A percentile compares a stretch with the other conserved stretches of the same genome.
Conservation (phyloP, 2,329 filamentous ascomycete species). For the Exophiala bonariae region DNA sequence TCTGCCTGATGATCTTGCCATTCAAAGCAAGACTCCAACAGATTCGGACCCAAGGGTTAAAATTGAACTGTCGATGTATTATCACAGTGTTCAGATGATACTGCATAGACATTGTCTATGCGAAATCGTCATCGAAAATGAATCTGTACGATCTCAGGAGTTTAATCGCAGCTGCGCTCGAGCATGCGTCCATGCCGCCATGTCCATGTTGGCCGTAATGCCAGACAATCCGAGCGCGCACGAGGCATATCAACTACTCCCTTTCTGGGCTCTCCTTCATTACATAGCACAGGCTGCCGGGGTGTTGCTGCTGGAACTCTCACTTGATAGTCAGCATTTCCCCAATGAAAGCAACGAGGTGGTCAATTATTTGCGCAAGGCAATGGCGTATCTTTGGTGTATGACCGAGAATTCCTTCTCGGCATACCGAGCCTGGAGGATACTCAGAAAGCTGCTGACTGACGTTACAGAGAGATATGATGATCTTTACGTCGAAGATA, state of each 20-base stretch:
- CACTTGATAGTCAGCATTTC: slow-evolving; percentile 26
- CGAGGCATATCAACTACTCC: slow-evolving; percentile 24
- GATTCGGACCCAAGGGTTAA: slow-evolving; percentile 20
- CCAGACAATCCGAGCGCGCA: slow-evolving; percentile 27
- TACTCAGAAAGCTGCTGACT: slow-evolving; percentile 17
- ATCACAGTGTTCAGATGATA: slow-evolving; percentile 30
- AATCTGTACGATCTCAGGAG: slow-evolving; percentile 23
- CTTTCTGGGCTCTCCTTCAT: slow-evolving; percentile 33
- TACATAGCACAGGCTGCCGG: slow-evolving; percentile 30
- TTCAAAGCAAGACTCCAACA: slow-evolving; percentile 5
- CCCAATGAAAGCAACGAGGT: slow-evolving; percentile 20
- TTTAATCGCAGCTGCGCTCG: slow-evolving; percentile 23
- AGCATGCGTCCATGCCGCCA: slow-evolving; percentile 29
- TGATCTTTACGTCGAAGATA: slow-evolving; percentile 5
- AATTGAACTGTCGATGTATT: slow-evolving; percentile 28
- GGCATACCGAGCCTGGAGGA: slow-evolving; percentile 21
- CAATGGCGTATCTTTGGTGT: slow-evolving; percentile 25
- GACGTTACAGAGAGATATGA: slow-evolving; percentile 7
- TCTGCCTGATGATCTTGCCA: slow-evolving; percentile 14
- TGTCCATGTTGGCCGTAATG: slow-evolving; percentile 26
- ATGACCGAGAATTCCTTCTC: slow-evolving; percentile 16
- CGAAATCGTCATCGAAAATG: slow-evolving; percentile 26
- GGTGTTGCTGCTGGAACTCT: slow-evolving; percentile 30
- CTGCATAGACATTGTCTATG: slow-evolving; percentile 32
- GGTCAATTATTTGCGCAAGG: slow-evolving; percentile 28